Conservation (phyloP, 2,329 filamentous ascomycete genomes). For the Monosporascus sp. region DNA sequence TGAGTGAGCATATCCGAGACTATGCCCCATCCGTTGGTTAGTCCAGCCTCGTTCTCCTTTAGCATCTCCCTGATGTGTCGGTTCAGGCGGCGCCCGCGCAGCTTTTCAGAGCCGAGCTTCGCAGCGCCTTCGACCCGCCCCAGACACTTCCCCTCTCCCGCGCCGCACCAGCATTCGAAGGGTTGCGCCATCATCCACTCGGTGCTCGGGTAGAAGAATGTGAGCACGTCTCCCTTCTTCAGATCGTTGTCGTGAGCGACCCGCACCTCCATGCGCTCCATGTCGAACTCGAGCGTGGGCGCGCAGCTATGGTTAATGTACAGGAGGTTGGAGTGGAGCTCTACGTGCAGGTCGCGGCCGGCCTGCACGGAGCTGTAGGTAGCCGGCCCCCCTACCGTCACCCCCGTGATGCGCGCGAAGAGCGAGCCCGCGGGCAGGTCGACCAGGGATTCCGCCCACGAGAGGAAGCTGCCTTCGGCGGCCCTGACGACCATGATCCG, state of each 20-base stretch:
- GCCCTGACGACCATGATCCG: not conserved
- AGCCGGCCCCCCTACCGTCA: slow-evolving; percentile 15
- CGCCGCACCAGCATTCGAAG: slow-evolving; percentile 61
- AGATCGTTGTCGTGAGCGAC: not conserved
- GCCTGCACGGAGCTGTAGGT: slow-evolving; percentile 63
- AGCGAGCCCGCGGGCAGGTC: not conserved
- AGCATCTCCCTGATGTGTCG: slow-evolving; percentile 54
- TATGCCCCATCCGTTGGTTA: no score
- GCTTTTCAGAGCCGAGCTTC: slow-evolving; percentile 48
- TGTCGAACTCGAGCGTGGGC: slow-evolving; percentile 50
- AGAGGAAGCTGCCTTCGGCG: not conserved
- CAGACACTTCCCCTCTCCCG: slow-evolving; percentile 45
- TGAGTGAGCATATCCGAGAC: no score
- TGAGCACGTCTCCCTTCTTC: not conserved
- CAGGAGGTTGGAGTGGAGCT: slow-evolving; percentile 60
- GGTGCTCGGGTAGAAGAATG: slow-evolving; percentile 72
- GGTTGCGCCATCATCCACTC: slow-evolving; percentile 71
- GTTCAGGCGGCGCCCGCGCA: slow-evolving; percentile 58
- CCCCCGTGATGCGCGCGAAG: not conserved
- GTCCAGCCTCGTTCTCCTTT: slow-evolving; percentile 30
- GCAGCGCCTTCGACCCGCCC: slow-evolving; percentile 59
- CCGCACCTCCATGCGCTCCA: not conserved
- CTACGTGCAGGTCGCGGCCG: slow-evolving; percentile 49
- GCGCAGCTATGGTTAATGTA: slow-evolving; percentile 67
- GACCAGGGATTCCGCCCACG: not conserved